phyloP scores from a whole-genome alignment of 2,329 filamentous ascomycete species.

The Periglandula ipomoeae region DNA sequence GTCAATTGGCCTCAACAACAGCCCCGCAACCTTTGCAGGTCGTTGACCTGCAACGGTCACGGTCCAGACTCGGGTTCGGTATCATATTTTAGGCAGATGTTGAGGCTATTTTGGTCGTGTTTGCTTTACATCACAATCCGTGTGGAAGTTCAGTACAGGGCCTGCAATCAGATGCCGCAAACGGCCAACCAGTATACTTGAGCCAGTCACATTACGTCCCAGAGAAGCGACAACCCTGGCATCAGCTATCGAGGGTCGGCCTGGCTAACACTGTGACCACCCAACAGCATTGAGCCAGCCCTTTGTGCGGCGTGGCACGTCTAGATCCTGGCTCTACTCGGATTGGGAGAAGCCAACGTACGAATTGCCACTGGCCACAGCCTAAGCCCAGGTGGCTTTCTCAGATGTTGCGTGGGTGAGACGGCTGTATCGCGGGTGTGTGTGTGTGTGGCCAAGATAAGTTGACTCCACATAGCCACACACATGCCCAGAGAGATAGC shows the following conservation, averaged over 20 bases:
- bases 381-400: not conserved
- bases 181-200: not conserved
- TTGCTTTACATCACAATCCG: not conserved
- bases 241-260: not conserved
- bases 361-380: not conserved
- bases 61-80: not conserved
- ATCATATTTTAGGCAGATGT: not conserved
- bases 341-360: not conserved
- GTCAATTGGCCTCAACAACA: not conserved
- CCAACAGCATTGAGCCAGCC: not conserved
- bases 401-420: not conserved
- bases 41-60: not conserved
- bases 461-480: slow-evolving; percentile 1
- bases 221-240: slow-evolving; percentile 7
- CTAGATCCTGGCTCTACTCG: not conserved
- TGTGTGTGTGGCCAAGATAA: not conserved
- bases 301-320: slow-evolving; percentile 1
- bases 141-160: not conserved
- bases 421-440: not conserved
- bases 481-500: not conserved
- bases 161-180: not conserved
- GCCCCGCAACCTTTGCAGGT: slow-evolving; percentile 5
- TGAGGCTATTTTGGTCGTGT: slow-evolving; percentile 5
- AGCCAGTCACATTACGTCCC: slow-evolving; percentile 6
- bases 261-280: not conserved